Evolutionary conservation across 345 rosid species (phyloP), one percentile per base, ranked within the genome.

Genomic region (Euphorbia tirucalli): DNA sequence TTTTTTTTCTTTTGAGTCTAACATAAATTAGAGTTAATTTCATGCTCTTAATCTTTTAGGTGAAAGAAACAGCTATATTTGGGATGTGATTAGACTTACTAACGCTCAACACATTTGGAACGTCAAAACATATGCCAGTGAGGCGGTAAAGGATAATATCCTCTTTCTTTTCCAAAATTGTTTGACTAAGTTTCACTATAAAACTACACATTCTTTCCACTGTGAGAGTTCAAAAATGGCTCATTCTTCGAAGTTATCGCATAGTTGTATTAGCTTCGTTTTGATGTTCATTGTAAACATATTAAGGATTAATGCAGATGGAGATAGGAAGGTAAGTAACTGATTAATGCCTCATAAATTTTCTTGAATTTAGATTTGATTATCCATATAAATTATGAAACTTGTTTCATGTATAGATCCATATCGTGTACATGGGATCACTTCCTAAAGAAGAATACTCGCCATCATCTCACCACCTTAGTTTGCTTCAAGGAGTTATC

Each of bases 401-500:
- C 10, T 37, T 14, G 30, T 27, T 6, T n/a, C 50, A 71, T 35
- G 39, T 35, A 35, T 61, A 81, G 85, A 52, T 69, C 3, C 62
- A 78, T 27, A 76, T 86, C 49, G 87, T 80, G 30, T 86, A 86
- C 76, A 60, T 83, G 83, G 89, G 87, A 15, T 66, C 87, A 18
- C 78, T 81, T 60, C 81, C 79, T 24, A 57, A 49, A 15, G 77
- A 69, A 7, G 52, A 67, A 24, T 68, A 73, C 54, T 50, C 52
- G 25, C 68, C 69, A 24, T 27, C 79, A 18, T 68, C 83, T 28
- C 69, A 55, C 18, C 87, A 83, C 62, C 60, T 22, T 9, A 77
- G 41, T 54, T 31, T 85, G 66, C 73, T 83, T 46, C 70, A 77
- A 39, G 52, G 70, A 62, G 62, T 75, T 22, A 28, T 39, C 7